Base-by-base conservation (phyloP, 352 stramenopile species). In the Globisporangium yorkense region DNA sequence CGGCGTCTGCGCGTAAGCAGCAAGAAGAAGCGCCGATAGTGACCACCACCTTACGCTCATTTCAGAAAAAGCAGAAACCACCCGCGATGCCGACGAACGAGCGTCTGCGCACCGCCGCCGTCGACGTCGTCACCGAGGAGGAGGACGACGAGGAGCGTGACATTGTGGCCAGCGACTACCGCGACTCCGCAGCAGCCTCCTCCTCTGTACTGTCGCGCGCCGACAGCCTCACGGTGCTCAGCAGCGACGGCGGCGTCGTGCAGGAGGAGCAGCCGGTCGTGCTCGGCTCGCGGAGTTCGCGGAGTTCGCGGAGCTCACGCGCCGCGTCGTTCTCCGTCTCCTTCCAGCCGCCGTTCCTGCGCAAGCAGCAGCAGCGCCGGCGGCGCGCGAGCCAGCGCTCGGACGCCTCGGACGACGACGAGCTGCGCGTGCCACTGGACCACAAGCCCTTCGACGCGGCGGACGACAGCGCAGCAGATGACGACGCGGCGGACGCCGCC, bases 381-480 rank as follows among this genome's bases (percentile, higher is more conserved):
- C 9, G 33, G 33, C 33, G 21, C 21, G 21, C 21, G 1, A 24
- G 21, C 21, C 21, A 24, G 21, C 1, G 33, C 33, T 37, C 9
- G 33, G 33, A 37, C 33, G 33, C 33, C 6, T 7, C 33, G 33
- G 33, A 56, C 33, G 21, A 51, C 31, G 63, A 59, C 24, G 61
- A 87, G 20, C 45, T 84, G 62, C 57, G 75, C 49, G 27, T 61
- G 56, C 71, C 60, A 46, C 40, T 81, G n/a, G 62, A 52, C 27
- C 31, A 39, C 5, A 62, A 57, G 13, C 72, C 27, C 55, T 73
- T 27, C 54, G 61, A 21, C 27, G 66, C 41, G 57, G 16, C 59
- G 5, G 54, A 10, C 21, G 27, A 33, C 10, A 41, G 48, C 48
- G n/a, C 24, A 24, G 21, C 21, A 24, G 21, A 24, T 3, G 18